Percentiles rank a stretch among this genome's conserved stretches.
Conservation (phyloP, 768 basidiomycete genomes). For the Paxillus involutus region DNA sequence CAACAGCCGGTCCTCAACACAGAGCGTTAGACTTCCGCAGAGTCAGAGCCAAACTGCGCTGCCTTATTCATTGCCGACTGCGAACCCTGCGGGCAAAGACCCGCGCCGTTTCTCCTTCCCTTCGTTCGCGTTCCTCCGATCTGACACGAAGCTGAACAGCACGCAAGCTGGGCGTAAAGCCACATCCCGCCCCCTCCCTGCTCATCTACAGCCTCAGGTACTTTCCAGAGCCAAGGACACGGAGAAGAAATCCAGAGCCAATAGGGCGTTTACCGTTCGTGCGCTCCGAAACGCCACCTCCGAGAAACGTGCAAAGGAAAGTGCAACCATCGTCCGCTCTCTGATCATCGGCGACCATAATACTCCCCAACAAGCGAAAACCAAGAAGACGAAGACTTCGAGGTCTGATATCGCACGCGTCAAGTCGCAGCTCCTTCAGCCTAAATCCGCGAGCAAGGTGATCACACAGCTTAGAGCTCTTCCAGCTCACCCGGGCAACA, state of each 20-base stretch:
- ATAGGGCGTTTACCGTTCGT: slow-evolving; percentile 32
- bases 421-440: slow-evolving; percentile 64
- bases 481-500: slow-evolving; percentile 32
- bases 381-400: slow-evolving; percentile 41
- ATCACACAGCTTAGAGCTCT: slow-evolving; percentile 69
- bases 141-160: slow-evolving; percentile 29
- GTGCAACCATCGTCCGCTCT: slow-evolving; percentile 61
- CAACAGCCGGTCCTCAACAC: slow-evolving; percentile 15
- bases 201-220: slow-evolving; percentile 15
- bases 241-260: slow-evolving; percentile 38
- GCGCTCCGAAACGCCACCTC: slow-evolving; percentile 37
- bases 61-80: slow-evolving; percentile 17
- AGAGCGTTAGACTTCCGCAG: slow-evolving; percentile 18
- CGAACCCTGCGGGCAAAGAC: slow-evolving; percentile 21
- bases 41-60: slow-evolving; percentile 28
- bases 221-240: slow-evolving; percentile 39
- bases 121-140: slow-evolving; percentile 41
- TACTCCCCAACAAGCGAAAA: slow-evolving; percentile 27
- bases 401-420: slow-evolving; percentile 59
- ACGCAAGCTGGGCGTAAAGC: slow-evolving; percentile 32
- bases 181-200: slow-evolving; percentile 1
- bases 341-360: slow-evolving; percentile 63
- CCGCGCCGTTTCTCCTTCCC: slow-evolving; percentile 51
- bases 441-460: slow-evolving; percentile 67
- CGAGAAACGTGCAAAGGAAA: slow-evolving; percentile 62